Percentiles rank a stretch among this genome's conserved stretches.
phyloP scores from a whole-genome alignment of 495 filamentous ascomycete species.

The Hyaloscypha bicolor region DNA sequence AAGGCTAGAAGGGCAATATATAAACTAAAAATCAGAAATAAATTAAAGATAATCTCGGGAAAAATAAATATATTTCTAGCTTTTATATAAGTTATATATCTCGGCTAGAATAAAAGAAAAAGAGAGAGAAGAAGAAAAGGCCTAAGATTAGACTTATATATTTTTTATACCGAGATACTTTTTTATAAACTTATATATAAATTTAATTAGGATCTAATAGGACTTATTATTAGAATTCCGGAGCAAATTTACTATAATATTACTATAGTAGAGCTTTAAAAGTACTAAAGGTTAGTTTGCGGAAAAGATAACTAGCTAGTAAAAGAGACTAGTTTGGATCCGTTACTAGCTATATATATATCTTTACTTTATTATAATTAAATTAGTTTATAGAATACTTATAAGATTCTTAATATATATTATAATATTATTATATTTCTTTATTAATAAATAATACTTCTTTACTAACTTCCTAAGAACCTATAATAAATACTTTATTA shows the following conservation, averaged over 20 bases:
- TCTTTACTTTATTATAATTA: conserved; percentile 40
- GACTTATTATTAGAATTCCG: conserved; percentile 35
- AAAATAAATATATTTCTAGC: conserved; percentile 2
- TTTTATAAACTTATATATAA: conserved; percentile 41
- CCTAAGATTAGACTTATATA: conserved; percentile 27
- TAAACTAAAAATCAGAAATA: conserved; percentile 32
- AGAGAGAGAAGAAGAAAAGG: not conserved
- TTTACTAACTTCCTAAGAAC: conserved; percentile 33
- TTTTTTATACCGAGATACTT: conserved; percentile 14
- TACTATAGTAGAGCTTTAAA: too few species aligned
- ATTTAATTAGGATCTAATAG: conserved; percentile 38
- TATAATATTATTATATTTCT: conserved; percentile 32
- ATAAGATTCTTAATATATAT: conserved; percentile 44
- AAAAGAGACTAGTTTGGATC: conserved; percentile 11
- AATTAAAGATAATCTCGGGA: conserved; percentile 40
- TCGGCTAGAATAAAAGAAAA: not conserved
- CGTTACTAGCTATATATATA: conserved; percentile 36
- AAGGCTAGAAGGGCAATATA: conserved; percentile 37
- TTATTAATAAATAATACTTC: conserved; percentile 30
- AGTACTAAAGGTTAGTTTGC: too few species aligned
- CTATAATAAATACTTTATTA: conserved; percentile 7
- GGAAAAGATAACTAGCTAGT: too few species aligned
- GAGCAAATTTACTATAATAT: conserved; percentile 34
- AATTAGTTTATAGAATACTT: conserved; percentile 34
- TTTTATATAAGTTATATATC: too few species aligned